phyloP scores from a whole-genome alignment of 73 alveolate genomes.

The Paramecium sonneborni region DNA sequence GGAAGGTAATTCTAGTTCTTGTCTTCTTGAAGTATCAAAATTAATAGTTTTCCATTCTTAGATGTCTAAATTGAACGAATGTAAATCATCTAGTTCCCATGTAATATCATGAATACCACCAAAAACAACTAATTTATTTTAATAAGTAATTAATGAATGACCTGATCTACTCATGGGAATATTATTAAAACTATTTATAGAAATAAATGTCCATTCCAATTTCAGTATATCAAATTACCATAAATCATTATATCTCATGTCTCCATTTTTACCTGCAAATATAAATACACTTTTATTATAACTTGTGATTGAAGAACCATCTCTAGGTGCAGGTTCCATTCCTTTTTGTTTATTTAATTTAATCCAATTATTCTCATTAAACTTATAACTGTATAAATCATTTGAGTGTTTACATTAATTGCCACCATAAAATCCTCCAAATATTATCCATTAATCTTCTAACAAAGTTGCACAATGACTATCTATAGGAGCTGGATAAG shows the following conservation, averaged over 20 bases:
- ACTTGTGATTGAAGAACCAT: neutral
- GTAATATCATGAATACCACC: constrained; percentile 89
- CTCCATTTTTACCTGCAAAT: constrained; percentile 61
- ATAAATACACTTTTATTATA: neutral
- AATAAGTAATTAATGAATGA: constrained; percentile 64
- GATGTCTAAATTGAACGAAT: constrained; percentile 66
- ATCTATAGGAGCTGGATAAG: constrained; percentile 4
- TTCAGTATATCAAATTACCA: constrained; percentile 69
- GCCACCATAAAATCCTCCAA: constrained; percentile 15
- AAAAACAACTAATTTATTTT: constrained; percentile 70
- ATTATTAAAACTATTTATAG: neutral
- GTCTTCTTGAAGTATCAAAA: constrained; percentile 47
- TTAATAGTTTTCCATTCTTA: constrained; percentile 63
- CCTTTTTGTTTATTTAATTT: neutral
- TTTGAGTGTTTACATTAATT: neutral
- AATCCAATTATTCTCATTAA: neutral
- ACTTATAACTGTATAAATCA: neutral
- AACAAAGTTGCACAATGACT: neutral
- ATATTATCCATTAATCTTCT: neutral
- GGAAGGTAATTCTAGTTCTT: neutral
- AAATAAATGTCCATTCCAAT: constrained; percentile 60
- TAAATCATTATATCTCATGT: constrained; percentile 68
- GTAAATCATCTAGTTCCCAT: constrained; percentile 81
- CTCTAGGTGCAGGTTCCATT: constrained; percentile 45
- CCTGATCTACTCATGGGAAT: constrained; percentile 79